Evolutionary conservation across 371 early-diverging fungal species (phyloP).

Genomic region (Basidiobolus meristosporus): DNA sequence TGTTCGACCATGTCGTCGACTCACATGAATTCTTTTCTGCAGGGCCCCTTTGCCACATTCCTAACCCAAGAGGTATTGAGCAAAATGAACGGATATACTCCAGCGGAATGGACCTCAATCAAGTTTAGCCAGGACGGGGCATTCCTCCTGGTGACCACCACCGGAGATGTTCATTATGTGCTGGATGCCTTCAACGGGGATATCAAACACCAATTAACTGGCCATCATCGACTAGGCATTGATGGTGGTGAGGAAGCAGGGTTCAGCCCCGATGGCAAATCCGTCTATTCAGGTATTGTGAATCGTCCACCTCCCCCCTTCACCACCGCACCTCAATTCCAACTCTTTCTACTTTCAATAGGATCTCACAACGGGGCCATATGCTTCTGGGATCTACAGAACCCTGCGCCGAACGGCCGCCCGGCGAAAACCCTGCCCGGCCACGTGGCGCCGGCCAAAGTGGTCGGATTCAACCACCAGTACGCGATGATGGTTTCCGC

Average conservation of each 20-base stretch:
- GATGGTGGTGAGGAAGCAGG: slow-evolving; percentile 25
- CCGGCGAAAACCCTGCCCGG: no score
- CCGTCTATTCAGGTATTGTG: slow-evolving; percentile 33
- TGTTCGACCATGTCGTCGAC: no score
- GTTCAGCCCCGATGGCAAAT: slow-evolving; percentile 61
- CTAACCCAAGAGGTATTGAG: no score
- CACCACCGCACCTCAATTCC: background rate
- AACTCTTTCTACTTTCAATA: background rate
- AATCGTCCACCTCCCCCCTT: background rate
- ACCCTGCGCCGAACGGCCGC: no score
- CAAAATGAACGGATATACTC: no score
- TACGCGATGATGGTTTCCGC: background rate
- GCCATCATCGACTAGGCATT: slow-evolving; percentile 15
- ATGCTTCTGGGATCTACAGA: slow-evolving; percentile 7
- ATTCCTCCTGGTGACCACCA: slow-evolving; percentile 45
- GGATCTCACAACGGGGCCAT: background rate
- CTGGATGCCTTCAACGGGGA: slow-evolving; percentile 45
- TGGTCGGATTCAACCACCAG: background rate
- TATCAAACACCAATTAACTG: slow-evolving; percentile 22
- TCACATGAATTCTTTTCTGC: no score
- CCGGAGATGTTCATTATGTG: slow-evolving; percentile 34
- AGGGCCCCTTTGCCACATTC: no score
- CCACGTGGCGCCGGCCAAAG: background rate
- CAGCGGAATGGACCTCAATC: slow-evolving; percentile 30
- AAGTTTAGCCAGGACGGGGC: slow-evolving; percentile 61